Conservation (phyloP, 2,329 filamentous ascomycete species). For the Diaporthe sp. region DNA sequence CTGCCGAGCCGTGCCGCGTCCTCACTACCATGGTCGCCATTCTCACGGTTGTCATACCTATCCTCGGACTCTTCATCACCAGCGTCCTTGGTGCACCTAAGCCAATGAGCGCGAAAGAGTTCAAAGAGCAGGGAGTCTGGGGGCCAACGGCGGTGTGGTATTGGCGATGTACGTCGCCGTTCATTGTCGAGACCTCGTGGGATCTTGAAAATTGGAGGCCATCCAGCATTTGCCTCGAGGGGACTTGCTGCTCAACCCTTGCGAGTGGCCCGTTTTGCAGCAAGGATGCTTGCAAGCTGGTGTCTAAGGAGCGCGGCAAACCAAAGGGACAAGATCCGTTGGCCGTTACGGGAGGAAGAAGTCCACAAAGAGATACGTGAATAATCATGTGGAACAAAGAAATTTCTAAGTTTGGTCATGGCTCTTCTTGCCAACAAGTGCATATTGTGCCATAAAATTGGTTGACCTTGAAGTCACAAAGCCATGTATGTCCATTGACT, state of each 20-base stretch:
- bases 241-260: slow-evolving; percentile 20
- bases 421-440: not conserved
- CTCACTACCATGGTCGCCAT: not conserved
- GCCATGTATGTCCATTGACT: not conserved
- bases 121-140: slow-evolving; percentile 20
- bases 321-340: slow-evolving; percentile 6
- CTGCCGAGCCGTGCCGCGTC: not conserved
- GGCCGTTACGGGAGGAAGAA: slow-evolving; percentile 1
- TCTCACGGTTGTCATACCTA: not conserved
- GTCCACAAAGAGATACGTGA: not conserved
- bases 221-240: slow-evolving; percentile 10
- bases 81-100: not conserved
- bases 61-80: not conserved
- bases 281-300: slow-evolving; percentile 8
- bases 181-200: slow-evolving; percentile 1
- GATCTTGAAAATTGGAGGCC: not conserved
- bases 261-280: slow-evolving; percentile 17
- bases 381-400: not conserved
- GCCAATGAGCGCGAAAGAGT: not conserved
- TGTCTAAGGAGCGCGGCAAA: not conserved
- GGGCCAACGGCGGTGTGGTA: slow-evolving; percentile 16
- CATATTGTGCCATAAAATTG: not conserved
- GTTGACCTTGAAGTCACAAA: too few relatives aligned
- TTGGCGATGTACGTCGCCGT: slow-evolving; percentile 12
- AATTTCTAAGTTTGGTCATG: not conserved